Conservation (phyloP, 371 early-diverging fungal species). For the Entomophthora muscae region DNA sequence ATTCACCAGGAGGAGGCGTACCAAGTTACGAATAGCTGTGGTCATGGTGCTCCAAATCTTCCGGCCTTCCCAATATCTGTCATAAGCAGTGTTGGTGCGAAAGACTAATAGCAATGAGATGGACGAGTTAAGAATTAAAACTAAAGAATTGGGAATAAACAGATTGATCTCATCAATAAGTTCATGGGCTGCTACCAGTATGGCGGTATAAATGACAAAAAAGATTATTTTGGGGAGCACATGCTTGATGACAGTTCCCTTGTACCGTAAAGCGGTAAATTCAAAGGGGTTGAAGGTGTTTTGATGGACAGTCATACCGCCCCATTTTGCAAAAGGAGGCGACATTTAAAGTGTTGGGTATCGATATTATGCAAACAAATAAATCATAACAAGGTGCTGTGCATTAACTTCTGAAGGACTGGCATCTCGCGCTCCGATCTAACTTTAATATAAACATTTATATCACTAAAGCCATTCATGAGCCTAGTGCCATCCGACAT, state of each 20-base stretch:
- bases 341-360: no score
- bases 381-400: no score
- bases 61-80: slow-evolving; percentile 59
- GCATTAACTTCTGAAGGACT: no score
- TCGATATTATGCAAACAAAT: no score
- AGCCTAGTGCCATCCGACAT: no score
- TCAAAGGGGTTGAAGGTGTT: slow-evolving; percentile 4
- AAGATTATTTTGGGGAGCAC: slow-evolving; percentile 6
- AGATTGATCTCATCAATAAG: slow-evolving; percentile 10
- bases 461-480: no score
- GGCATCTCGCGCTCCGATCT: no score
- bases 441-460: no score
- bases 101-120: slow-evolving; percentile 47
- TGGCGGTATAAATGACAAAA: slow-evolving; percentile 1
- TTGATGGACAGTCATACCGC: not conserved
- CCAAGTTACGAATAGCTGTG: slow-evolving; percentile 22
- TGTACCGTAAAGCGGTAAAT: slow-evolving; percentile 1
- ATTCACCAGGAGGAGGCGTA: slow-evolving; percentile 28
- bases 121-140: slow-evolving; percentile 32
- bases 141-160: slow-evolving; percentile 17
- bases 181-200: not conserved
- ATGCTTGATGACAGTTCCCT: slow-evolving; percentile 7
- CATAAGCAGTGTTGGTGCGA: slow-evolving; percentile 46
- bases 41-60: slow-evolving; percentile 42
- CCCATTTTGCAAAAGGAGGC: no score